A percentile compares a stretch with the other conserved stretches of the same genome.
phyloP scores from a whole-genome alignment of 1,284 basidiomycete genomes.

The Microbotryum lychnidis-dioicae region DNA sequence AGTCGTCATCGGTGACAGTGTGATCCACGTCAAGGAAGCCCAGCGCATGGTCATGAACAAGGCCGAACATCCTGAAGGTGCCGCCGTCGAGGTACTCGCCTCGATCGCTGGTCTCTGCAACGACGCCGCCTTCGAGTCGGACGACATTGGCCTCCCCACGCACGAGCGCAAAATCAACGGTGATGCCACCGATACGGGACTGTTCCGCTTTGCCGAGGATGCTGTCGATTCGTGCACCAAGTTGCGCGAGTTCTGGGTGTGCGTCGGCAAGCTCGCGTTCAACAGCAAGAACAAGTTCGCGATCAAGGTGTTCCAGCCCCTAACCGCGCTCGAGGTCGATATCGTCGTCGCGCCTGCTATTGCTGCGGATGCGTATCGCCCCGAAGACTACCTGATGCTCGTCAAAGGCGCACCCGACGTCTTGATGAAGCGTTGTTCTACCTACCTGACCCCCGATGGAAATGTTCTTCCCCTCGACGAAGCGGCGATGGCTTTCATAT shows the following conservation, averaged over 20 bases:
- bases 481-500: conserved; percentile 37
- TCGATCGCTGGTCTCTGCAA: conserved; percentile 54
- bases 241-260: background rate
- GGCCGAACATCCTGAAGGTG: no score
- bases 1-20: conserved; percentile 14
- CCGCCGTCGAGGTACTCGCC: conserved; percentile 41
- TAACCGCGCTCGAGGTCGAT: no score
- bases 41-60: conserved; percentile 5
- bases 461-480: conserved; percentile 41
- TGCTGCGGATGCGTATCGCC: no score
- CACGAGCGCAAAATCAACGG: conserved; percentile 50
- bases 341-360: no score
- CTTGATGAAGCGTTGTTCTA: conserved; percentile 45
- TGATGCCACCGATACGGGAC: conserved; percentile 41
- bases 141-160: conserved; percentile 42
- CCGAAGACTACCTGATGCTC: no score
- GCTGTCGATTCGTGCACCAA: background rate
- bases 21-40: background rate
- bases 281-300: conserved; percentile 23
- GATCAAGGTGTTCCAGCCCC: conserved; percentile 12
- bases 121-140: conserved; percentile 51
- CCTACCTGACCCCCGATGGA: conserved; percentile 38
- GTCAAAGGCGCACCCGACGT: conserved; percentile 53
- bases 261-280: conserved; percentile 10
- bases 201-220: conserved; percentile 12